Conservation (phyloP, 2,329 filamentous ascomycete genomes). For the Scytalidium sp. region DNA sequence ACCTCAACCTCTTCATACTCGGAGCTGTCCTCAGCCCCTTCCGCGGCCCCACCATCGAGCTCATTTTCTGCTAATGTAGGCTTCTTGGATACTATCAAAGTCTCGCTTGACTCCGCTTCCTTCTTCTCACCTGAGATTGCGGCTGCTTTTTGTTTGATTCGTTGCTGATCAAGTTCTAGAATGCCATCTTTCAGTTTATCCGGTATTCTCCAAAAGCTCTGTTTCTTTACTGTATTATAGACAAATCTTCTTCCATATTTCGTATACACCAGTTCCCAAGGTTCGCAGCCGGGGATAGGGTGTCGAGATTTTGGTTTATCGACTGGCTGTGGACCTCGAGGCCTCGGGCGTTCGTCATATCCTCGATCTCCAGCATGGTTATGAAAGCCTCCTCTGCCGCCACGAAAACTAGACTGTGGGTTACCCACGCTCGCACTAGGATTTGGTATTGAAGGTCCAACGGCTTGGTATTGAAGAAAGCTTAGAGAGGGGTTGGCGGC, state of each 20-base stretch:
- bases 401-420: constrained; percentile 15
- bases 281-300: constrained; percentile 74
- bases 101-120: constrained; percentile 17
- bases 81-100: constrained; percentile 23
- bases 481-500: constrained; percentile 32
- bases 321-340: constrained; percentile 56
- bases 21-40: constrained; percentile 54
- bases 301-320: constrained; percentile 82
- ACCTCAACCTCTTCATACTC: constrained; percentile 61
- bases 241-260: constrained; percentile 87
- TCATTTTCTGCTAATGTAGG: constrained; percentile 14
- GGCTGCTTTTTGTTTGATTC: constrained; percentile 56
- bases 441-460: constrained; percentile 35
- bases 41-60: constrained; percentile 30
- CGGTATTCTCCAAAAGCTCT: constrained; percentile 95
- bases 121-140: constrained; percentile 21
- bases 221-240: constrained; percentile 79
- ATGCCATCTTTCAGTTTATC: constrained; percentile 80
- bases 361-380: constrained; percentile 46
- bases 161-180: constrained; percentile 67
- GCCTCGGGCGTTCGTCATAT: constrained; percentile 47
- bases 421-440: constrained; percentile 28
- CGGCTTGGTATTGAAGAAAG: constrained; percentile 39
- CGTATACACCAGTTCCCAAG: constrained; percentile 92
- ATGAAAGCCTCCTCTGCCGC: constrained; percentile 36